Evolutionary conservation across 768 basidiomycete species (phyloP).

Genomic region (Pisolithus tinctorius): DNA sequence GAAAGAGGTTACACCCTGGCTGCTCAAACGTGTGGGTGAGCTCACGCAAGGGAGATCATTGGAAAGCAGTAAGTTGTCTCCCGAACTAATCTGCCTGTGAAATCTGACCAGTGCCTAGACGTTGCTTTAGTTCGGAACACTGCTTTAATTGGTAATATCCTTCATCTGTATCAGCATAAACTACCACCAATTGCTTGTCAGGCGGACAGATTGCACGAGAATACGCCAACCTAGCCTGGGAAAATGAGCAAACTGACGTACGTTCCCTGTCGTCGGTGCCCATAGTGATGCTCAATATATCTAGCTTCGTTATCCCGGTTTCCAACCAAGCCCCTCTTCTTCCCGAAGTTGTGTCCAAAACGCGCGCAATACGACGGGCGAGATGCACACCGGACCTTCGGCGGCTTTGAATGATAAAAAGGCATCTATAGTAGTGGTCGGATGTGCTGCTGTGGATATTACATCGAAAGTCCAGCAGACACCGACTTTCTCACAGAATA

Average conservation of each 20-base stretch:
- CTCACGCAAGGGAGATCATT: constrained; percentile 73
- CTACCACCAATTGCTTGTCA: constrained; percentile 20
- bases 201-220: constrained; percentile 76
- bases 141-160: constrained; percentile 62
- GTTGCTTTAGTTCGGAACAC: constrained; percentile 88
- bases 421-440: constrained; percentile 64
- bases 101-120: constrained; percentile 39
- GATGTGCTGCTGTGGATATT: constrained; percentile 87
- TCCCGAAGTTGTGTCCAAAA: neutral
- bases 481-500: constrained; percentile 37
- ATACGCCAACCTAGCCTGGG: constrained; percentile 49
- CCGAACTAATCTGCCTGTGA: neutral
- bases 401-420: constrained; percentile 7
- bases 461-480: constrained; percentile 46
- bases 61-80: constrained; percentile 48
- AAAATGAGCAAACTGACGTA: constrained; percentile 10
- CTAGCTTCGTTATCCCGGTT: constrained; percentile 9
- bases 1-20: constrained; percentile 94
- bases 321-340: neutral
- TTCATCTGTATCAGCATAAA: neutral
- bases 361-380: neutral
- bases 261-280: neutral
- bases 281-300: neutral
- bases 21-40: constrained; percentile 75
- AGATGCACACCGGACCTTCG: neutral